Percentiles rank a stretch among this genome's conserved stretches.
These are phyloP conservation scores for Torrubiella hemipterigena DNA, from an alignment of 2,329 filamentous ascomycete genomes.

Conservation along the genomic window DNA sequence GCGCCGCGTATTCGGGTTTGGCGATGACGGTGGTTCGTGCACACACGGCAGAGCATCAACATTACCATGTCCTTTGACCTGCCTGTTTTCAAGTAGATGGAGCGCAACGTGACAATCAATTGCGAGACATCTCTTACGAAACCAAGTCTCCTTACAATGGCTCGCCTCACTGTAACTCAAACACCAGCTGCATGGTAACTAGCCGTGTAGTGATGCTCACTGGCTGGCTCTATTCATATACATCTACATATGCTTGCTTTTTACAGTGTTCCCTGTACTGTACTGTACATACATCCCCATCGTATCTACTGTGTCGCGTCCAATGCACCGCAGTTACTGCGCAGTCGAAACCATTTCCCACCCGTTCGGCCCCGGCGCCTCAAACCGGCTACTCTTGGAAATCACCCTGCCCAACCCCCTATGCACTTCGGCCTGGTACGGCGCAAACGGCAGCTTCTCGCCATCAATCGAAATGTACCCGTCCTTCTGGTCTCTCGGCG, in stretches of 20 bases:
- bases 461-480: conserved; percentile 94
- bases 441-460: conserved; percentile 73
- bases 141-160: conserved; percentile 3
- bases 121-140: background rate
- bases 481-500: conserved; percentile 55
- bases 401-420: conserved; percentile 72
- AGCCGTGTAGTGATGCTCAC: too few relatives aligned
- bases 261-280: too few relatives aligned
- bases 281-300: too few relatives aligned
- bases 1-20: background rate
- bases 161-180: too few relatives aligned
- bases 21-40: background rate
- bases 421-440: conserved; percentile 87
- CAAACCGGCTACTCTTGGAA: conserved; percentile 63
- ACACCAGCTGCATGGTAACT: too few relatives aligned
- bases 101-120: background rate
- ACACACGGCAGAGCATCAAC: background rate
- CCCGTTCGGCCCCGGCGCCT: conserved; percentile 42
- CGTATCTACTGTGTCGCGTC: too few relatives aligned
- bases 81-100: background rate
- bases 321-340: conserved; percentile 17
- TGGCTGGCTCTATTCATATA: too few relatives aligned
- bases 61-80: background rate
- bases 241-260: too few relatives aligned
- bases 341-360: conserved; percentile 32